Evolutionary conservation across 1,139 yeast genomes (phyloP).

Genomic region (Saccharomyces hybrid): DNA sequence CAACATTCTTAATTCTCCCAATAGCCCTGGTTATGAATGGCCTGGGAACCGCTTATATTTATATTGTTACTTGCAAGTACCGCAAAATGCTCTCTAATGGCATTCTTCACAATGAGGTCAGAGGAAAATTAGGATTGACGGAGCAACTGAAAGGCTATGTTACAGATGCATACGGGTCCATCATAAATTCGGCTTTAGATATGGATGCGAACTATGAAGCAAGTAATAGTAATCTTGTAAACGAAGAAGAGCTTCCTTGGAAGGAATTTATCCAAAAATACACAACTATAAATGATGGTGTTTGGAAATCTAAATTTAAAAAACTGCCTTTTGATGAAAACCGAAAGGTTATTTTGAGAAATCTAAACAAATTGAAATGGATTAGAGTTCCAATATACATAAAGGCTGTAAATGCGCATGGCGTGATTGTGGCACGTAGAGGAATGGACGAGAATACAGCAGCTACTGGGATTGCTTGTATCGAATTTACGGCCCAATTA

Average conservation of each 20-base stretch:
- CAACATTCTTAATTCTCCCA: conserved; percentile 20
- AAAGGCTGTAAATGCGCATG: conserved; percentile 65
- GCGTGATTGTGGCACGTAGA: conserved; percentile 60
- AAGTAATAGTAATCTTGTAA: conserved; percentile 5
- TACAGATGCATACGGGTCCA: conserved; percentile 18
- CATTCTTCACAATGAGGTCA: conserved; percentile 16
- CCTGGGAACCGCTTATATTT: conserved; percentile 28
- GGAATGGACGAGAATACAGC: conserved; percentile 37
- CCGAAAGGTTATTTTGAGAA: conserved; percentile 39
- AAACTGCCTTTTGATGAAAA: conserved; percentile 38
- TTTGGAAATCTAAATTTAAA: conserved; percentile 13
- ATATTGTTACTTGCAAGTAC: conserved; percentile 21
- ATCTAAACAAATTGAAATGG: conserved; percentile 54
- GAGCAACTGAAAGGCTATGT: conserved; percentile 20
- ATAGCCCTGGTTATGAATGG: conserved; percentile 22
- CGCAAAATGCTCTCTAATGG: conserved; percentile 20
- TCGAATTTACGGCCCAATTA: conserved; percentile 25
- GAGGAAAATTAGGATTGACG: conserved; percentile 16
- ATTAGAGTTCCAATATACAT: conserved; percentile 56
- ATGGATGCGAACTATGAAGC: conserved; percentile 8
- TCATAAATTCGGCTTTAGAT: conserved; percentile 9
- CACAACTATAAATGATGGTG: conserved; percentile 10
- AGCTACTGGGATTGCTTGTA: conserved; percentile 24
- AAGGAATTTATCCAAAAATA: conserved; percentile 22
- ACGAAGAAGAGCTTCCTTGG: conserved; percentile 15